These are phyloP conservation scores for Solanum raphanifolium DNA, from an alignment of 257 asterid genomes.

Conservation along the genomic window DNA sequence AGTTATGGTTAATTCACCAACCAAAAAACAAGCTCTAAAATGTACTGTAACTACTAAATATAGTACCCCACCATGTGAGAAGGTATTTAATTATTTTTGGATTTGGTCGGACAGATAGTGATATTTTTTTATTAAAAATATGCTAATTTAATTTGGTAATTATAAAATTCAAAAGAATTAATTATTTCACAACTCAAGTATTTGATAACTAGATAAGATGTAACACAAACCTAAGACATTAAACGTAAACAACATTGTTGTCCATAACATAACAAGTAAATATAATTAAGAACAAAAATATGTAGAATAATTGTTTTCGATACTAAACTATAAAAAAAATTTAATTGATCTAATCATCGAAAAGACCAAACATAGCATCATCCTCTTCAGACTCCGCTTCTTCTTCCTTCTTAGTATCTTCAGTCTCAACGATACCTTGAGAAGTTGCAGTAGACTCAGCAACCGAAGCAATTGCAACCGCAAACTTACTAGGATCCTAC, in stretches of 20 bases:
- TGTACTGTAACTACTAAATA: neutral
- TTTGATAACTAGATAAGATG: neutral
- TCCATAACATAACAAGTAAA: neutral
- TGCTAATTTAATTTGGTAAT: too few relatives aligned
- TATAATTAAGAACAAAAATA: neutral
- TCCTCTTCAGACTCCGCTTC: conserved; percentile 74
- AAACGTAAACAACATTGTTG: neutral
- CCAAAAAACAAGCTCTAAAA: too few relatives aligned
- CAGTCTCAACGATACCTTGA: conserved; percentile 38
- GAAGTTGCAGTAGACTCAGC: conserved; percentile 22
- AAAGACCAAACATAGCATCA: neutral
- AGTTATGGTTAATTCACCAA: neutral
- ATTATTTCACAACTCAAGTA: neutral
- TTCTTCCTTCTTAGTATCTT: conserved; percentile 65
- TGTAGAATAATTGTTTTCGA: neutral
- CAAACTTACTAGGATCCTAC: conserved; percentile 87
- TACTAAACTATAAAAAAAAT: neutral
- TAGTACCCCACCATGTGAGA: neutral
- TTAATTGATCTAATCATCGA: neutral
- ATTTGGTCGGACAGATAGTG: neutral
- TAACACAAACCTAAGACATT: neutral
- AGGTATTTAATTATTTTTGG: neutral
- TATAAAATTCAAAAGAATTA: neutral
- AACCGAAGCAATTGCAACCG: conserved; percentile 33
- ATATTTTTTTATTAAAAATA: too few relatives aligned